These are phyloP conservation scores for Hypholoma fasciculare DNA, from an alignment of 768 basidiomycete species.

Conservation along the genomic window DNA sequence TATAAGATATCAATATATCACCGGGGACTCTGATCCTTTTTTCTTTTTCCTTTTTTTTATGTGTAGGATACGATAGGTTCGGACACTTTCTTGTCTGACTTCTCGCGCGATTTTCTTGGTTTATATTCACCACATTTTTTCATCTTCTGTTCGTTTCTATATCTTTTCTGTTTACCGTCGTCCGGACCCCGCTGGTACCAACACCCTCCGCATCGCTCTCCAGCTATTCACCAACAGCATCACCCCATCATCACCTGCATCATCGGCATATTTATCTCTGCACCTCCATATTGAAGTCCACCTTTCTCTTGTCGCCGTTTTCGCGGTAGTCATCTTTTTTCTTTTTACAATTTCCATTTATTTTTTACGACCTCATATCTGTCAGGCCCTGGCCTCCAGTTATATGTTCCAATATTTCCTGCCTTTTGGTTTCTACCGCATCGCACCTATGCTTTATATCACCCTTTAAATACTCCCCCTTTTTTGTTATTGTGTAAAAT, in stretches of 20 bases:
- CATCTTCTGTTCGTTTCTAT: neutral
- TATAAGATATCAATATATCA: slow-evolving; percentile 1
- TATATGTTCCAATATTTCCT: neutral
- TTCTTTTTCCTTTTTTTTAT: neutral
- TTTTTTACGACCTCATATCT: neutral
- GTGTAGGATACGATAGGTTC: slow-evolving; percentile 2
- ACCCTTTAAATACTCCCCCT: neutral
- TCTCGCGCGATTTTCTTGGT: neutral
- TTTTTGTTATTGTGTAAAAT: neutral
- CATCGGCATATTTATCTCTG: slow-evolving; percentile 10
- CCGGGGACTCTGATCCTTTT: slow-evolving; percentile 1
- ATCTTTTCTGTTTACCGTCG: neutral
- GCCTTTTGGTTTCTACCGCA: neutral
- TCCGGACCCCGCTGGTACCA: neutral
- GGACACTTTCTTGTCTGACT: neutral
- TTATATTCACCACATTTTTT: neutral
- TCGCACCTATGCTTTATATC: neutral
- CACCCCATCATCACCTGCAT: slow-evolving; percentile 1
- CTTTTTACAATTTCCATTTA: neutral
- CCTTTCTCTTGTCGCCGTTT: neutral
- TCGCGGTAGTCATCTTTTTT: neutral
- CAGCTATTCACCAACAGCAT: neutral
- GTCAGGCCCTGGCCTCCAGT: neutral
- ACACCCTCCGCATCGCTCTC: slow-evolving; percentile 6
- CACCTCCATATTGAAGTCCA: neutral